Conservation (phyloP, 129 eudicot species). For the Gnaphalium uliginosum region DNA sequence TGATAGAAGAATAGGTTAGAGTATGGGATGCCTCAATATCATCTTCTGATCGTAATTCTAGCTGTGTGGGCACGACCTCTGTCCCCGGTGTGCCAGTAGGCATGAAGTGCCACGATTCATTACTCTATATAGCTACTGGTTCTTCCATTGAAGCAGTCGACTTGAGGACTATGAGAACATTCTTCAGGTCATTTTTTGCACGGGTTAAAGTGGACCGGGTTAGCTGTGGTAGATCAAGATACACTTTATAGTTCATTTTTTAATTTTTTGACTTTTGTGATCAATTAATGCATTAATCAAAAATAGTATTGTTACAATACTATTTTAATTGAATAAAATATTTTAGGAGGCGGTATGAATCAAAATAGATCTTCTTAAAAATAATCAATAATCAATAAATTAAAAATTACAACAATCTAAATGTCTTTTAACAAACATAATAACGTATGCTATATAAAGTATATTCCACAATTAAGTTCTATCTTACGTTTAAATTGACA, state of each 20-base stretch:
- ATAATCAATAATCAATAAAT: too few relatives aligned
- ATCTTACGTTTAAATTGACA: too few relatives aligned
- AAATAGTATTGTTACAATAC: neutral
- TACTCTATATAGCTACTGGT: slow-evolving; percentile 74
- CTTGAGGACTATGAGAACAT: slow-evolving; percentile 72
- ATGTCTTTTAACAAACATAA: too few relatives aligned
- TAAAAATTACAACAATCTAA: too few relatives aligned
- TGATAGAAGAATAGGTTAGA: slow-evolving; percentile 51
- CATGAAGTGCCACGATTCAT: slow-evolving; percentile 73
- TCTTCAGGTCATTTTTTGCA: slow-evolving; percentile 21
- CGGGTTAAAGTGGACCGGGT: neutral
- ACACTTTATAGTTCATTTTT: too few relatives aligned
- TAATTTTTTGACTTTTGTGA: neutral
- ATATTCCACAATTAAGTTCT: too few relatives aligned
- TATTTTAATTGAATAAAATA: neutral
- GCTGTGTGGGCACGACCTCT: slow-evolving; percentile 75
- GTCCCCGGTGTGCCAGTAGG: slow-evolving; percentile 61
- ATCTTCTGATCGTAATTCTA: slow-evolving; percentile 60
- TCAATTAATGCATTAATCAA: neutral
- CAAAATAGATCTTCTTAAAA: neutral
- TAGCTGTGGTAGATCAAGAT: neutral
- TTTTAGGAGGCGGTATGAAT: neutral
- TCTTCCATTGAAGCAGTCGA: slow-evolving; percentile 69
- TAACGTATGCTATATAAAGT: too few relatives aligned
- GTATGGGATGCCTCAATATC: slow-evolving; percentile 75